These are phyloP conservation scores for Colletotrichum sojae DNA, from an alignment of 2,329 filamentous ascomycete species.

Conservation along the genomic window DNA sequence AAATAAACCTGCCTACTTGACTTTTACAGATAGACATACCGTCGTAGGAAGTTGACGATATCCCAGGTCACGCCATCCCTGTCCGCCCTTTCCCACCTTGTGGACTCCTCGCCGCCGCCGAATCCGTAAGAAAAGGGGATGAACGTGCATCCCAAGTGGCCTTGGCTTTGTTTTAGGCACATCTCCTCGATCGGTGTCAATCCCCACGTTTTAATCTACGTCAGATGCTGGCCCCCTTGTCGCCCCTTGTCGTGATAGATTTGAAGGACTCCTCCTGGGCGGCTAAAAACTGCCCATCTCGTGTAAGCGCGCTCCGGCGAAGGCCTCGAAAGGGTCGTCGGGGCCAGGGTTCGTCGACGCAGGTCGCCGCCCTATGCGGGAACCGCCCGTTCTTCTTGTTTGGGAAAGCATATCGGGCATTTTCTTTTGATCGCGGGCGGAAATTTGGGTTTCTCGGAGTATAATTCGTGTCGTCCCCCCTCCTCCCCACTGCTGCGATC, in stretches of 20 bases:
- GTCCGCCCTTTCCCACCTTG: background rate
- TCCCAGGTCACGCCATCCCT: slow-evolving; percentile 1
- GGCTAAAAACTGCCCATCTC: background rate
- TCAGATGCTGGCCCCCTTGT: slow-evolving; percentile 14
- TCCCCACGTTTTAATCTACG: slow-evolving; percentile 19
- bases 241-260: background rate
- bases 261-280: background rate
- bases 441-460: background rate
- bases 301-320: slow-evolving; percentile 1
- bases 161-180: slow-evolving; percentile 25
- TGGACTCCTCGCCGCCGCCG: too few relatives aligned
- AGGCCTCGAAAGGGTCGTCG: background rate
- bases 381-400: background rate
- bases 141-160: slow-evolving; percentile 4
- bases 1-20: background rate
- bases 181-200: slow-evolving; percentile 12
- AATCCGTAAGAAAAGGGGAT: background rate
- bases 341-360: background rate
- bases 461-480: background rate
- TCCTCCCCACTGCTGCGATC: background rate
- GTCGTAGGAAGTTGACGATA: slow-evolving; percentile 16
- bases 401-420: slow-evolving; percentile 13
- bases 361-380: slow-evolving; percentile 1
- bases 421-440: slow-evolving; percentile 4
- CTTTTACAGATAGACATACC: background rate